A percentile compares a stretch with the other conserved stretches of the same genome.
Evolutionary conservation across 2,329 filamentous ascomycete species (phyloP).

Genomic region (Pestalotiopsis sp.): DNA sequence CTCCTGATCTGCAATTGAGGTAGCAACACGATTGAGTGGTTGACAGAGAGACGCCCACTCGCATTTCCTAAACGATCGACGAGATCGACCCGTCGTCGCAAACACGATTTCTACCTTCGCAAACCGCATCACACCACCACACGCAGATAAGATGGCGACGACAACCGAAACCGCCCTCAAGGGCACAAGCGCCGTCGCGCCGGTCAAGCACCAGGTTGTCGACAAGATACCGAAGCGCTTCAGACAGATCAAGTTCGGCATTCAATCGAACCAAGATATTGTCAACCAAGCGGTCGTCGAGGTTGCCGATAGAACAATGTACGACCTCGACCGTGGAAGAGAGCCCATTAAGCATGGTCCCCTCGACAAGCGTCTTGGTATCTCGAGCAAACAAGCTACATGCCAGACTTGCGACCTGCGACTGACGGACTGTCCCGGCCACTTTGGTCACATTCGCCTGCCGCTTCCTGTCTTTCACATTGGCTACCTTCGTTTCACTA

Average conservation of each 20-base stretch:
- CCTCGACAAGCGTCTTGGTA: constrained; percentile 78
- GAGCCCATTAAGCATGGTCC: constrained; percentile 80
- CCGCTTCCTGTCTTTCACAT: constrained; percentile 94
- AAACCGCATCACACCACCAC: background rate
- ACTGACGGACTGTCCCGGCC: constrained; percentile 85
- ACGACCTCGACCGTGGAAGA: constrained; percentile 82
- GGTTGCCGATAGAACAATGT: constrained; percentile 90
- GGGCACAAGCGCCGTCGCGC: constrained; percentile 27
- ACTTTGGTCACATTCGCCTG: constrained; percentile 92
- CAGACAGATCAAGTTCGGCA: constrained; percentile 90
- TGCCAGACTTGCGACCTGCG: constrained; percentile 85
- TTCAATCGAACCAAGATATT: constrained; percentile 93
- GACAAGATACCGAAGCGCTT: constrained; percentile 90
- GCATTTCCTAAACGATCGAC: background rate
- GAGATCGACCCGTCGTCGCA: background rate
- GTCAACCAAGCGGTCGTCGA: constrained; percentile 94
- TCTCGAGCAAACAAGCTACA: constrained; percentile 77
- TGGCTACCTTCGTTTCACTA: constrained; percentile 92
- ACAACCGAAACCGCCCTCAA: constrained; percentile 20
- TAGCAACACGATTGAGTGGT: constrained; percentile 2
- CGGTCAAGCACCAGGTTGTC: constrained; percentile 83
- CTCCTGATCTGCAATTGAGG: background rate
- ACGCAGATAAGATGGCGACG: constrained; percentile 24
- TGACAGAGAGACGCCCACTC: background rate
- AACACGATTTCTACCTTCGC: background rate